These are phyloP conservation scores for Amaranthus cruentus DNA, from an alignment of 148 eudicot genomes.

Conservation along the genomic window DNA sequence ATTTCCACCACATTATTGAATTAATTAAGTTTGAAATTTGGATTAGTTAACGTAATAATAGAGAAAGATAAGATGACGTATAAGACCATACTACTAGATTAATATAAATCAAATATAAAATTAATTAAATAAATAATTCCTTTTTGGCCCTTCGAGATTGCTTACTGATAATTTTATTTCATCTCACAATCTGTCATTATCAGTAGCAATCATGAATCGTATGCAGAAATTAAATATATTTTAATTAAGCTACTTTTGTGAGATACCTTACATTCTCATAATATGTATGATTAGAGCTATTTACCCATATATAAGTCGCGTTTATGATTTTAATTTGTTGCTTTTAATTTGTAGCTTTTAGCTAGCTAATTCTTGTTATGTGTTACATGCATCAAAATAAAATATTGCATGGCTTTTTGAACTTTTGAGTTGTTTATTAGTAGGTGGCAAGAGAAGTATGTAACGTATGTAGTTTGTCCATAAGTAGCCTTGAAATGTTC, in stretches of 20 bases:
- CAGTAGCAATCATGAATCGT: too few relatives aligned
- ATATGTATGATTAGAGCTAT: too few relatives aligned
- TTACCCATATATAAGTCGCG: too few relatives aligned
- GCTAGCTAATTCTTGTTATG: neutral
- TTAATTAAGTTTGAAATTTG: conserved; percentile 25
- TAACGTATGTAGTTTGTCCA: conserved; percentile 16
- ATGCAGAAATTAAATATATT: too few relatives aligned
- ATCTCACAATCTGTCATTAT: too few relatives aligned
- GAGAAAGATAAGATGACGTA: conserved; percentile 19
- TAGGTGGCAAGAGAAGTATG: conserved; percentile 8
- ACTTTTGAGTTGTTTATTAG: conserved; percentile 22
- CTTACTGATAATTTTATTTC: too few relatives aligned
- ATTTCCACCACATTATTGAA: neutral
- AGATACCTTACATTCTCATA: too few relatives aligned
- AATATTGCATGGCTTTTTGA: conserved; percentile 19
- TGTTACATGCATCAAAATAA: neutral
- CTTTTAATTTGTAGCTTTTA: too few relatives aligned
- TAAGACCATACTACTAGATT: conserved; percentile 27
- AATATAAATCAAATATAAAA: neutral
- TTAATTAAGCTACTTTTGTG: too few relatives aligned
- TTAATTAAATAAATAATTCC: neutral
- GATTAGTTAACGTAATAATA: conserved; percentile 49
- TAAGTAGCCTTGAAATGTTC: conserved; percentile 19
- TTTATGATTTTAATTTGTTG: too few relatives aligned
- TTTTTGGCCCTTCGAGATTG: too few relatives aligned